Conservation (phyloP, 2,329 filamentous ascomycete genomes). For the Fusarium sp. region DNA sequence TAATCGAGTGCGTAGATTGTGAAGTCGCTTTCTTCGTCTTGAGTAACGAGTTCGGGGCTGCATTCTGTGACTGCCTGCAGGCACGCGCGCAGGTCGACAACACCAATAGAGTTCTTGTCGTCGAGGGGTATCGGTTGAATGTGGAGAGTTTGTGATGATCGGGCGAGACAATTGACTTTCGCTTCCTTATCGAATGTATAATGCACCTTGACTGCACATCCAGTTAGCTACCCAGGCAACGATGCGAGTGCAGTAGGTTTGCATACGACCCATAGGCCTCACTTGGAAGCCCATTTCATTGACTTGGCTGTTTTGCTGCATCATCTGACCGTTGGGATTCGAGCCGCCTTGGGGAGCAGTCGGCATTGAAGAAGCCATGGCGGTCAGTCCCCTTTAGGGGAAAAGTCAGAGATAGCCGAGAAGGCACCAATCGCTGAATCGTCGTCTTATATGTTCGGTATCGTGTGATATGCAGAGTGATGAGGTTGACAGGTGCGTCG, state of each 20-base stretch:
- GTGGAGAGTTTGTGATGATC: slow-evolving; percentile 81
- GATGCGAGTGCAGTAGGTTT: slow-evolving; percentile 18
- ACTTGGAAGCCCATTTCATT: slow-evolving; percentile 65
- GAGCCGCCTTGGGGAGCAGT: slow-evolving; percentile 48
- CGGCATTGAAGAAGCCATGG: slow-evolving; percentile 56
- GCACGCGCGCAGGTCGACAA: slow-evolving; percentile 88
- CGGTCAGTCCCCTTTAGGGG: slow-evolving; percentile 41
- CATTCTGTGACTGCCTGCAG: slow-evolving; percentile 80
- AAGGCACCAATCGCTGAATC: slow-evolving; percentile 14
- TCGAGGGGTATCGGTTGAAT: slow-evolving; percentile 86
- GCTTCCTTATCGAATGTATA: slow-evolving; percentile 94
- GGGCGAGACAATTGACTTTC: slow-evolving; percentile 89
- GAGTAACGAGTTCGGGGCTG: slow-evolving; percentile 84
- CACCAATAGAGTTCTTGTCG: slow-evolving; percentile 81
- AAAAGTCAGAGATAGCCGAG: slow-evolving; percentile 33
- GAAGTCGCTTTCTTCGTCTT: slow-evolving; percentile 83
- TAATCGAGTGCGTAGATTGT: slow-evolving; percentile 98
- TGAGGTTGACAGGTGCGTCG: slow-evolving; percentile 5
- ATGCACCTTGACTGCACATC: slow-evolving; percentile 83
- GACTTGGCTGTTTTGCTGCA: slow-evolving; percentile 46
- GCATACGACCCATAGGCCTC: slow-evolving; percentile 75
- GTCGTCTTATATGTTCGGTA: slow-evolving; percentile 3
- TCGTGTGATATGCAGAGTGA: slow-evolving; percentile 2
- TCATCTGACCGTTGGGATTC: slow-evolving; percentile 48
- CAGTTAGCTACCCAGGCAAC: slow-evolving; percentile 33